phyloP scores from a whole-genome alignment of 1,284 basidiomycete species.

The Crepidotus sp. region DNA sequence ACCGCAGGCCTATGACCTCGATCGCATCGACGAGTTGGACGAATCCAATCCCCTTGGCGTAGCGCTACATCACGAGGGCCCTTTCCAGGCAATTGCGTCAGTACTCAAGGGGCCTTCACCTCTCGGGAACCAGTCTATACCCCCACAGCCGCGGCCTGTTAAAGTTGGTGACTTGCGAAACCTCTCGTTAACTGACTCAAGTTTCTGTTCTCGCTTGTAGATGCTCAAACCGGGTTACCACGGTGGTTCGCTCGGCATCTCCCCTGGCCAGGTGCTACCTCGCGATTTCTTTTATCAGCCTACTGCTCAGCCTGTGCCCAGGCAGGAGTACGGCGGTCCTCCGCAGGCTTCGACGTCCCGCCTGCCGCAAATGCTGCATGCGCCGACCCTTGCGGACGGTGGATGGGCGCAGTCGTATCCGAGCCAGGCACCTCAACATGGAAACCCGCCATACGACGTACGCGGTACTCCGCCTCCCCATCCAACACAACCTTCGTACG shows the following conservation, averaged over 20 bases:
- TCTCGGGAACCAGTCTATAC: constrained; percentile 1
- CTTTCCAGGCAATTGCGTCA: constrained; percentile 49
- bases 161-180: constrained; percentile 10
- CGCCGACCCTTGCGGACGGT: not conserved
- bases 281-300: constrained; percentile 17
- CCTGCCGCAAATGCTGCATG: not conserved
- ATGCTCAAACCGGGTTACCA: constrained; percentile 1
- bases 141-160: not conserved
- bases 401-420: not conserved
- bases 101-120: constrained; percentile 9
- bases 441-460: not conserved
- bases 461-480: constrained; percentile 1
- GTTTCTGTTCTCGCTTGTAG: constrained; percentile 7
- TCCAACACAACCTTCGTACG: not conserved
- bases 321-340: not conserved
- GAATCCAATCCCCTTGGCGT: constrained; percentile 58
- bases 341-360: constrained; percentile 14
- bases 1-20: constrained; percentile 36
- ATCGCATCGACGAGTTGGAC: constrained; percentile 67
- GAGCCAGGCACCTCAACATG: not conserved
- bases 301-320: not conserved
- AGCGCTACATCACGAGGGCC: constrained; percentile 54
- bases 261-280: constrained; percentile 19
- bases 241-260: constrained; percentile 16
- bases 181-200: not conserved